Evolutionary conservation across 176 grass and related monocot species (phyloP).

Genomic region (Secale cereale): DNA sequence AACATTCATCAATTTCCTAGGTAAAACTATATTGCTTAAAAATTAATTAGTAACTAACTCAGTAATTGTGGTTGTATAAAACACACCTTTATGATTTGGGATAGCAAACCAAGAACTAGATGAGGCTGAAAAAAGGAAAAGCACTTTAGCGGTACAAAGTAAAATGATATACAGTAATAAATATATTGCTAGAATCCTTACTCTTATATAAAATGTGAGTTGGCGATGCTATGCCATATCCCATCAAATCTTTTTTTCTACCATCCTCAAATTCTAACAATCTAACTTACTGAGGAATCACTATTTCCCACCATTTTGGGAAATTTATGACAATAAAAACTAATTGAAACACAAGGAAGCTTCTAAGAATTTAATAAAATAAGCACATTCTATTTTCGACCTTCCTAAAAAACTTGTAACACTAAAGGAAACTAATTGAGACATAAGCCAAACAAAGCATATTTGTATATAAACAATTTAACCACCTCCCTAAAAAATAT

Average conservation of each 20-base stretch:
- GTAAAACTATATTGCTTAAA: conserved; percentile 1
- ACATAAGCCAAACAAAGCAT: neutral
- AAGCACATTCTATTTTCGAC: neutral
- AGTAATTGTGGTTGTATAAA: neutral
- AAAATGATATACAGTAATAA: neutral
- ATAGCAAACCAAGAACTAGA: conserved; percentile 96
- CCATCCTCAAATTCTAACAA: neutral
- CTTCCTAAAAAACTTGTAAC: neutral
- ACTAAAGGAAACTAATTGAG: neutral
- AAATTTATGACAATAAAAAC: neutral
- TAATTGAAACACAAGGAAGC: neutral
- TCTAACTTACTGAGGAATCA: neutral
- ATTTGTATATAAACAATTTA: neutral
- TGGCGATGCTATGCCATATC: neutral
- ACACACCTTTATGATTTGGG: conserved; percentile 95
- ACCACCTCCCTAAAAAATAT: neutral
- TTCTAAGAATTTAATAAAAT: neutral
- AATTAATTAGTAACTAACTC: neutral
- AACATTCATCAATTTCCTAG: neutral
- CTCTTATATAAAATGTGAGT: neutral
- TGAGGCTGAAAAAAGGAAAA: conserved; percentile 58
- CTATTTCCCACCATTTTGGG: neutral
- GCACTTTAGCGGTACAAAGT: conserved; percentile 22
- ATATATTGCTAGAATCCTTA: neutral
- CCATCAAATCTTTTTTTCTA: neutral